Percentiles rank a stretch among this genome's conserved stretches.
These are phyloP conservation scores for Gaertneriomyces sp. DNA, from an alignment of 192 early-diverging fungal species.

Conservation along the genomic window DNA sequence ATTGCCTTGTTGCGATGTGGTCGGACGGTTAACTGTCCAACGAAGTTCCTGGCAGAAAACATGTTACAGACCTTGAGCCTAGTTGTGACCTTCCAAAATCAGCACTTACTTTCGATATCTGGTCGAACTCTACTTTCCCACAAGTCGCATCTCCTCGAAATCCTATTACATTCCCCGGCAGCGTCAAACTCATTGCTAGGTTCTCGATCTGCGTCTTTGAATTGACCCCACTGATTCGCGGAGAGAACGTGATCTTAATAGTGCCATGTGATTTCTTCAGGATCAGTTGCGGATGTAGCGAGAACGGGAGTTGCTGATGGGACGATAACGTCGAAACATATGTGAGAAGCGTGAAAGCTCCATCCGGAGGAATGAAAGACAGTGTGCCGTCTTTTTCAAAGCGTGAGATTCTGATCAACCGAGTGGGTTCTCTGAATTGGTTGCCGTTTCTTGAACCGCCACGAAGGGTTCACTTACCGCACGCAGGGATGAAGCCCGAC, in stretches of 20 bases:
- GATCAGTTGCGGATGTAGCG: conserved; percentile 59
- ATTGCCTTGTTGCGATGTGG: not conserved
- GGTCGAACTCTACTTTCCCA: conserved; percentile 70
- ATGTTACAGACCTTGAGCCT: not conserved
- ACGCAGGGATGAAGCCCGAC: conserved; percentile 88
- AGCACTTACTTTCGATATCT: conserved; percentile 39
- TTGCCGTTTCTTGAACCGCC: not conserved
- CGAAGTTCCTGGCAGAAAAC: conserved; percentile 39
- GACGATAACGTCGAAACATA: conserved; percentile 63
- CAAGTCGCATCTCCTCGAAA: conserved; percentile 57
- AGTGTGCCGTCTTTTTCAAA: conserved; percentile 77
- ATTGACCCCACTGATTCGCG: conserved; percentile 63
- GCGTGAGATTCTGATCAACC: conserved; percentile 49
- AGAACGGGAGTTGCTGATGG: conserved; percentile 57
- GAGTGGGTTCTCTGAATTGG: conserved; percentile 7
- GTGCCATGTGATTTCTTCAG: conserved; percentile 60
- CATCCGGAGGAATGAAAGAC: conserved; percentile 93
- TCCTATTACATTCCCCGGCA: conserved; percentile 58
- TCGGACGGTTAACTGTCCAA: conserved; percentile 57
- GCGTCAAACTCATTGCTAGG: conserved; percentile 42
- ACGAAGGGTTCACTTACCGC: conserved; percentile 31
- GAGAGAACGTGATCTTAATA: conserved; percentile 64
- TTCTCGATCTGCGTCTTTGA: conserved; percentile 49
- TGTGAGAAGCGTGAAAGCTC: conserved; percentile 82
- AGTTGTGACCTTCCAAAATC: not conserved